A percentile compares a stretch with the other conserved stretches of the same genome.
Conservation (phyloP, 2,329 filamentous ascomycete species). For the Diaporthe nobilis region DNA sequence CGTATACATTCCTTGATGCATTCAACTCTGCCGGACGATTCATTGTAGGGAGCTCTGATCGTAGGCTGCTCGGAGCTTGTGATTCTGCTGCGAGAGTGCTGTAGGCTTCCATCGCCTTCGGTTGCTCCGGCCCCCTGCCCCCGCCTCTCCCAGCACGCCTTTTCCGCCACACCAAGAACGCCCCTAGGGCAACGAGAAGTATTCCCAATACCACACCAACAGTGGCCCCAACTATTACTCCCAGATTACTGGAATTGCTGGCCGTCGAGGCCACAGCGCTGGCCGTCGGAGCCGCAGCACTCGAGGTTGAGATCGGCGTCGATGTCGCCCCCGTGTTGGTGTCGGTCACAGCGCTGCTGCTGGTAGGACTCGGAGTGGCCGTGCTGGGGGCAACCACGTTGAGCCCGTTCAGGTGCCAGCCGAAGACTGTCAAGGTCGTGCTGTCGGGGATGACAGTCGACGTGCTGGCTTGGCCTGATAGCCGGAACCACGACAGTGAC, state of each 20-base stretch:
- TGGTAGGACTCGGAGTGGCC: neutral
- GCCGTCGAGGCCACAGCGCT: neutral
- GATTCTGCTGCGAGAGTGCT: neutral
- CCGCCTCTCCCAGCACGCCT: neutral
- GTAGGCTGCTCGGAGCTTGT: neutral
- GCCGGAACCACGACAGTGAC: slow-evolving; percentile 5
- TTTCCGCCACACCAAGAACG: slow-evolving; percentile 18
- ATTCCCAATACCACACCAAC: slow-evolving; percentile 4
- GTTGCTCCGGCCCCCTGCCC: neutral
- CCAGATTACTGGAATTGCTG: neutral
- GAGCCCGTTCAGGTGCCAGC: slow-evolving; percentile 28
- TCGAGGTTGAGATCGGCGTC: neutral
- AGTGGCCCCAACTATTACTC: slow-evolving; percentile 2
- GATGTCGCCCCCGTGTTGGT: neutral
- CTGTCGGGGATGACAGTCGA: neutral
- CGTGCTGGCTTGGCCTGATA: neutral
- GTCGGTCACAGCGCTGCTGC: neutral
- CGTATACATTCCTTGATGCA: neutral
- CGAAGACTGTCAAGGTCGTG: slow-evolving; percentile 4
- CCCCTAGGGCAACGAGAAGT: neutral
- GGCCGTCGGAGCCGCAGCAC: neutral
- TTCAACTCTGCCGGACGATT: slow-evolving; percentile 5
- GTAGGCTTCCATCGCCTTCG: neutral
- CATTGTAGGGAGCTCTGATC: neutral
- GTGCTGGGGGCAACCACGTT: slow-evolving; percentile 28